Base-by-base conservation (phyloP, 2,329 filamentous ascomycete genomes). In the Rutstroemia sp. region DNA sequence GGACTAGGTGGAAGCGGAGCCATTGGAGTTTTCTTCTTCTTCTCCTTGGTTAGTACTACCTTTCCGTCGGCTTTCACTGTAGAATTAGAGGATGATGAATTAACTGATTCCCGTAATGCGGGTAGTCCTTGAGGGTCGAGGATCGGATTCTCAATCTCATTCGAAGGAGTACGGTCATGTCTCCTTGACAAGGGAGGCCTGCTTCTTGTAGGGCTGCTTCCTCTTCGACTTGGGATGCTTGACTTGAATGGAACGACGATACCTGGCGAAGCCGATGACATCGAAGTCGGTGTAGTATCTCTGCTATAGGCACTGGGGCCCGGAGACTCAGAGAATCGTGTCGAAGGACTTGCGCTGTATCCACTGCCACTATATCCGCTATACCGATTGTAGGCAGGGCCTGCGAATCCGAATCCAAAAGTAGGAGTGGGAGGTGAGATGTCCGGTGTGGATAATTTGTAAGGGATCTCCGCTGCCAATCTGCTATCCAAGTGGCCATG, bases 261-360 rank as follows among this genome's bases (percentile, higher is more conserved):
- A 3, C 81, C 79, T 3, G 88, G 86, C 16, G 87, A 91, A 64
- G 87, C 85, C 1, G 88, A 91, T 7, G 85, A 87, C 61, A 88
- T 84, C 9, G 88, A 91, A 4, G 87, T 90, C 6, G 88, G 88
- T 3, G 88, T 91, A 0, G 87, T 90, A 58, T 88, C 86, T 60
- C 87, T 79, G 67, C 87, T 91, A 70, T 90, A 91, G 5, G 82
- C 74, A 2, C 85, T 82, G 10, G 86, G 82, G 1, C 81, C 80
- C 1, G 83, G 83, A 0, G 88, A 91, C 56, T 83, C 87, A 1
- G 86, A 89, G 65, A 87, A 90, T 59, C 85, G 77, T 1, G 88
- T 90, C 4, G 87, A 91, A 39, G 87, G 86, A 58, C 86, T 90
- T 23, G 77, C 82, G 59, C 87, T 90, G 53, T 84, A 77, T 2